These are phyloP conservation scores for Trametes elegans DNA, from an alignment of 768 basidiomycete genomes.

Conservation along the genomic window DNA sequence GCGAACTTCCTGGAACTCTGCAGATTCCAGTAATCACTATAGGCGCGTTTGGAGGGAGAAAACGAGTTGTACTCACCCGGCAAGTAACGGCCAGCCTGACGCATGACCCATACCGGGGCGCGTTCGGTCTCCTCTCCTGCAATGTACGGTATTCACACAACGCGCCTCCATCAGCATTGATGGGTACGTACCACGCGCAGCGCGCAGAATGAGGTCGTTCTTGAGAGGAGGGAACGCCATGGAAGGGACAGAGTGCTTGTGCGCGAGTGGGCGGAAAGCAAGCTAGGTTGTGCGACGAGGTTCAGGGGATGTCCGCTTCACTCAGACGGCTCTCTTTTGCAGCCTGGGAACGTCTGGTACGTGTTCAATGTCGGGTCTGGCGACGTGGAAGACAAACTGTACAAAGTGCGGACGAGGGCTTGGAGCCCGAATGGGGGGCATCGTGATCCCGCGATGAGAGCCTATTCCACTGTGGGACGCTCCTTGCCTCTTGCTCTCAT, in stretches of 20 bases:
- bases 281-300: background rate
- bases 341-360: slow-evolving; percentile 3
- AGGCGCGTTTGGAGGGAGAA: background rate
- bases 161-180: background rate
- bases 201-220: slow-evolving; percentile 88
- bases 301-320: background rate
- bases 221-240: slow-evolving; percentile 70
- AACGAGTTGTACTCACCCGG: slow-evolving; percentile 58
- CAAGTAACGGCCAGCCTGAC: slow-evolving; percentile 93
- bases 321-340: background rate
- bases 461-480: slow-evolving; percentile 14
- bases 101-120: slow-evolving; percentile 98
- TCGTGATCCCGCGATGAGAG: slow-evolving; percentile 15
- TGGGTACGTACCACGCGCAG: slow-evolving; percentile 61
- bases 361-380: background rate
- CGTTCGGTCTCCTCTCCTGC: slow-evolving; percentile 82
- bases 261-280: background rate
- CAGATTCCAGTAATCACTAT: background rate
- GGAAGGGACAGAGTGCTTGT: background rate
- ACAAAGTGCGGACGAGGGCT: background rate
- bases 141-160: background rate
- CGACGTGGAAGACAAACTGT: slow-evolving; percentile 7
- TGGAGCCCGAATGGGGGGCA: slow-evolving; percentile 3
- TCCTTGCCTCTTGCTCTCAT: slow-evolving; percentile 17
- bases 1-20: slow-evolving; percentile 89